Evolutionary conservation across 192 early-diverging fungal species (phyloP).

Genomic region (Coemansia aciculifera): DNA sequence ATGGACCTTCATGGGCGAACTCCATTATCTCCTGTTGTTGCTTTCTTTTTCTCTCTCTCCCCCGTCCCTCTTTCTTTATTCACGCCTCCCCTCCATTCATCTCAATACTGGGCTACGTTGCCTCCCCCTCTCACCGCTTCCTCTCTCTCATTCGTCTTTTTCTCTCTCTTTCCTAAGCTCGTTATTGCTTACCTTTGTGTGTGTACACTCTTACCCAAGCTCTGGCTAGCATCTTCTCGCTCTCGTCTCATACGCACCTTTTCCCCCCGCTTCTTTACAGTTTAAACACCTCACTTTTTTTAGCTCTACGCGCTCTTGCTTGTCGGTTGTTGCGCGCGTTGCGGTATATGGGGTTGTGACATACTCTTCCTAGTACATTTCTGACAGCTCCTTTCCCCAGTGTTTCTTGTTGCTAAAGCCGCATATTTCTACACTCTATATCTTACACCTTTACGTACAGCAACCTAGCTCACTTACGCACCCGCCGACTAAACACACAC

Average conservation of each 20-base stretch:
- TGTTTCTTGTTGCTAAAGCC: not conserved
- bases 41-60: not conserved
- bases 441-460: not conserved
- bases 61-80: constrained; percentile 7
- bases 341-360: not conserved
- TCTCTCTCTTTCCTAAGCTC: not conserved
- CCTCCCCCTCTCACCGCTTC: not conserved
- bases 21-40: constrained; percentile 9
- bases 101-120: constrained; percentile 6
- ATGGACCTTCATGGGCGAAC: not conserved
- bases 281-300: not conserved
- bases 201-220: not conserved
- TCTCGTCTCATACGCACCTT: not conserved
- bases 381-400: not conserved
- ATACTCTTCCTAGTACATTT: not conserved
- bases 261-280: not conserved
- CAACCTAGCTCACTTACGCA: not conserved
- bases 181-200: not conserved
- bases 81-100: constrained; percentile 12
- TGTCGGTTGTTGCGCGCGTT: not conserved
- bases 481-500: not conserved
- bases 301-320: not conserved
- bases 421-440: not conserved
- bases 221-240: not conserved
- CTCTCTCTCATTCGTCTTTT: not conserved